A percentile compares a stretch with the other conserved stretches of the same genome.
Evolutionary conservation across 768 basidiomycete species (phyloP).

Genomic region (Termitomyces sp.): DNA sequence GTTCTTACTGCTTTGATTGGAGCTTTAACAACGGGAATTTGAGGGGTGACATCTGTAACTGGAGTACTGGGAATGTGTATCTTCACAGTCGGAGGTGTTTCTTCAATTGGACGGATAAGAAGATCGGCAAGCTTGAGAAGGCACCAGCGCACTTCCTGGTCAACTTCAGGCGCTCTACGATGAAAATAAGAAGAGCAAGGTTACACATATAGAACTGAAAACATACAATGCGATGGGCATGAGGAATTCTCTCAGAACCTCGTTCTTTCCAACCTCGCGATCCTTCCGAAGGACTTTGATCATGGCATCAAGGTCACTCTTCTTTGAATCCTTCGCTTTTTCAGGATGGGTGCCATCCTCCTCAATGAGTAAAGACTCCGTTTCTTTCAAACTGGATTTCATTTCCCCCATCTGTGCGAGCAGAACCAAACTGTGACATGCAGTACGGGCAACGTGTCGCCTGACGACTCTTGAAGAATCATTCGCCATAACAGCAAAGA

Average conservation of each 20-base stretch:
- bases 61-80: constrained; percentile 78
- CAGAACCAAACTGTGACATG: constrained; percentile 82
- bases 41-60: constrained; percentile 52
- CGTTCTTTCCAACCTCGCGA: constrained; percentile 76
- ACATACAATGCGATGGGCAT: constrained; percentile 77
- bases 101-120: constrained; percentile 75
- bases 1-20: constrained; percentile 35
- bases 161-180: constrained; percentile 62
- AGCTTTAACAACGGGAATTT: constrained; percentile 48
- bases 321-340: constrained; percentile 69
- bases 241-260: constrained; percentile 70
- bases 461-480: constrained; percentile 81
- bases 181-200: constrained; percentile 4
- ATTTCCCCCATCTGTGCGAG: constrained; percentile 89
- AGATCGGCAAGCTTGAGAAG: constrained; percentile 89
- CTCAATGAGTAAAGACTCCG: constrained; percentile 76
- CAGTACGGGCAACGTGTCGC: constrained; percentile 80
- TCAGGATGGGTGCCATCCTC: constrained; percentile 75
- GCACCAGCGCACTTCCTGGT: constrained; percentile 88
- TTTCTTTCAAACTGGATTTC: constrained; percentile 66
- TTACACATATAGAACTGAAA: constrained; percentile 17
- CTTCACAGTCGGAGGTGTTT: constrained; percentile 80
- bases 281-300: constrained; percentile 87
- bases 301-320: constrained; percentile 77
- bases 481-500: constrained; percentile 79